These are phyloP conservation scores for Pochonia chlamydosporia DNA, from an alignment of 2,329 filamentous ascomycete genomes.

Conservation along the genomic window DNA sequence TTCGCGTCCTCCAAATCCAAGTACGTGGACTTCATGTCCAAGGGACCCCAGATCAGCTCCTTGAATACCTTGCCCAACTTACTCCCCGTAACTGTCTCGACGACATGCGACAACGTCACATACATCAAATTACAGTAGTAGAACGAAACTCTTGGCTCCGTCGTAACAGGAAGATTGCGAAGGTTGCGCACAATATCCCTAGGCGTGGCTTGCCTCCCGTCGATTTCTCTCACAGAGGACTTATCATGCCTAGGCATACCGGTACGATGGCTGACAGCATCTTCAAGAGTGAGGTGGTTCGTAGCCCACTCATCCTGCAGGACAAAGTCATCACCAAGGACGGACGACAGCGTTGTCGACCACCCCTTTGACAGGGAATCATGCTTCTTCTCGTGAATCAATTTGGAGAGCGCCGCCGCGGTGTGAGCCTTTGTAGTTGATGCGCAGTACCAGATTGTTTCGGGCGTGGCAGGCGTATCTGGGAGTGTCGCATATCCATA, in stretches of 20 bases:
- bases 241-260: constrained; percentile 41
- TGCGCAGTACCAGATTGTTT: constrained; percentile 48
- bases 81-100: constrained; percentile 34
- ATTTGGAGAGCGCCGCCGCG: constrained; percentile 40
- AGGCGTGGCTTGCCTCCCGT: constrained; percentile 24
- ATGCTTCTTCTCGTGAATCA: too few species aligned
- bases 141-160: constrained; percentile 37
- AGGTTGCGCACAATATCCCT: constrained; percentile 35
- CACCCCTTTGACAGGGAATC: constrained; percentile 34
- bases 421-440: constrained; percentile 52
- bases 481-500: constrained; percentile 21
- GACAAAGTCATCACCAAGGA: constrained; percentile 48
- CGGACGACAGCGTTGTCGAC: constrained; percentile 37
- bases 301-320: constrained; percentile 40
- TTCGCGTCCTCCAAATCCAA: constrained; percentile 21
- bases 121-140: constrained; percentile 49
- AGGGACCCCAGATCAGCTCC: constrained; percentile 35
- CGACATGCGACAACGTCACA: constrained; percentile 34
- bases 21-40: constrained; percentile 41
- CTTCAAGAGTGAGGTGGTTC: constrained; percentile 45
- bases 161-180: constrained; percentile 36
- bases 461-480: constrained; percentile 33
- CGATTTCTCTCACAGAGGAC: constrained; percentile 13
- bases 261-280: constrained; percentile 46
- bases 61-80: constrained; percentile 34